phyloP scores from a whole-genome alignment of 306 rosid species.

The Cicer pinnatifidum region DNA sequence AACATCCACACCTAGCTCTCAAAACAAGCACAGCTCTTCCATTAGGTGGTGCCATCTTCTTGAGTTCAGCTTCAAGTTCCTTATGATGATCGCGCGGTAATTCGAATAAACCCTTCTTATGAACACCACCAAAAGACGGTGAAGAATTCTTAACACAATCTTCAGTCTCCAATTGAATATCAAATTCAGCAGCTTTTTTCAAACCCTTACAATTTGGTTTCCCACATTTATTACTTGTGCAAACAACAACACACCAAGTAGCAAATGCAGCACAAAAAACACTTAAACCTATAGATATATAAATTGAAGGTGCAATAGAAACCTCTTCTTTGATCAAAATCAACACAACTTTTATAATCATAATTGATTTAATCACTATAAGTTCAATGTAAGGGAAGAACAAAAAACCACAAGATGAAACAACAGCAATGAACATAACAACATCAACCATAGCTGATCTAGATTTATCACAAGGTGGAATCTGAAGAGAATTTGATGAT shows the following conservation, averaged over 20 bases:
- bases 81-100: slow-evolving; percentile 86
- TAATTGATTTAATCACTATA: slow-evolving; percentile 45
- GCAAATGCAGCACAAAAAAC: slow-evolving; percentile 68
- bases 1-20: slow-evolving; percentile 93
- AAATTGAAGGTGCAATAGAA: slow-evolving; percentile 68
- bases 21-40: slow-evolving; percentile 88
- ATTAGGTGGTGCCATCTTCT: slow-evolving; percentile 94
- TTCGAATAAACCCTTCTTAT: slow-evolving; percentile 78
- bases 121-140: slow-evolving; percentile 46
- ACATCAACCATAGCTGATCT: slow-evolving; percentile 77
- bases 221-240: slow-evolving; percentile 74
- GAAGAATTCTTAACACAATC: slow-evolving; percentile 90
- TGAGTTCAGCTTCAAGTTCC: slow-evolving; percentile 91
- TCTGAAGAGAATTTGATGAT: slow-evolving; percentile 56
- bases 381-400: slow-evolving; percentile 68
- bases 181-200: slow-evolving; percentile 82
- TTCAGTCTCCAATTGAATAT: slow-evolving; percentile 94
- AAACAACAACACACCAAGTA: slow-evolving; percentile 69
- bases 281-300: slow-evolving; percentile 66
- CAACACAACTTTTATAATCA: slow-evolving; percentile 44
- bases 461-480: slow-evolving; percentile 73
- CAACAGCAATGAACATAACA: slow-evolving; percentile 69
- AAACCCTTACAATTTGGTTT: slow-evolving; percentile 85
- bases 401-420: slow-evolving; percentile 69
- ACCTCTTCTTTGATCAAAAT: slow-evolving; percentile 72